Percentiles rank a stretch among this genome's conserved stretches.
Conservation (phyloP, 1,284 basidiomycete species). For the Heterobasidion irregulare region DNA sequence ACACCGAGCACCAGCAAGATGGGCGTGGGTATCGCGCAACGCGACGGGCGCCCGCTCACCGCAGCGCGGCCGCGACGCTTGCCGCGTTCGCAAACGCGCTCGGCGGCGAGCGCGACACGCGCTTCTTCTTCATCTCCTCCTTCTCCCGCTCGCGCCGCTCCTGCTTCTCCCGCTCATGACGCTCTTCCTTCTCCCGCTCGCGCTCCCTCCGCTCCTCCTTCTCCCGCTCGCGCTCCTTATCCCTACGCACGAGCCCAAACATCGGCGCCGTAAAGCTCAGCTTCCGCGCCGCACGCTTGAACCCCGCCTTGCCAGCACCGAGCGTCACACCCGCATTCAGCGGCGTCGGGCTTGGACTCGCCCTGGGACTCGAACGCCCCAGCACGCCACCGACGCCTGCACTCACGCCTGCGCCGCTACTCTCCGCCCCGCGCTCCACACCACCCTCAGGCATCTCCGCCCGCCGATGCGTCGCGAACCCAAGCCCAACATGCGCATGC, state of each 20-base stretch:
- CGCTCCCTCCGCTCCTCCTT: constrained; percentile 4
- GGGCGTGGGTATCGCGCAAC: too few relatives aligned
- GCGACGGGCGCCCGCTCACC: too few relatives aligned
- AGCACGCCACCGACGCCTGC: background rate
- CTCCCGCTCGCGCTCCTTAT: constrained; percentile 13
- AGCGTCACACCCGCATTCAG: background rate
- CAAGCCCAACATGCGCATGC: background rate
- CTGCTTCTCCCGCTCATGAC: background rate
- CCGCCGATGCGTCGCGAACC: background rate
- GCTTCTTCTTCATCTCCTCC: too few relatives aligned
- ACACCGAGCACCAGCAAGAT: too few relatives aligned
- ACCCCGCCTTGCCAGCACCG: constrained; percentile 1
- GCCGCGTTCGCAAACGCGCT: background rate
- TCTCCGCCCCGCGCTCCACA: background rate
- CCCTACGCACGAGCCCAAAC: constrained; percentile 46
- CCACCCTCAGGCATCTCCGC: background rate
- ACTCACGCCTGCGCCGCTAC: background rate
- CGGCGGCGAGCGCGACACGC: too few relatives aligned
- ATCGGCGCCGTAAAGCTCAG: constrained; percentile 59
- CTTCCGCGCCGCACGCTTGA: constrained; percentile 50
- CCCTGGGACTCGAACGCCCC: background rate
- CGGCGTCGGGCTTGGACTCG: too few relatives aligned
- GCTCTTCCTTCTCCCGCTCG: background rate
- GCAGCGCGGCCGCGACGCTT: too few relatives aligned
- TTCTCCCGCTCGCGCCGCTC: background rate